These are phyloP conservation scores for Excoecaria cochinchinensis DNA, from an alignment of 345 rosid species.

Conservation along the genomic window DNA sequence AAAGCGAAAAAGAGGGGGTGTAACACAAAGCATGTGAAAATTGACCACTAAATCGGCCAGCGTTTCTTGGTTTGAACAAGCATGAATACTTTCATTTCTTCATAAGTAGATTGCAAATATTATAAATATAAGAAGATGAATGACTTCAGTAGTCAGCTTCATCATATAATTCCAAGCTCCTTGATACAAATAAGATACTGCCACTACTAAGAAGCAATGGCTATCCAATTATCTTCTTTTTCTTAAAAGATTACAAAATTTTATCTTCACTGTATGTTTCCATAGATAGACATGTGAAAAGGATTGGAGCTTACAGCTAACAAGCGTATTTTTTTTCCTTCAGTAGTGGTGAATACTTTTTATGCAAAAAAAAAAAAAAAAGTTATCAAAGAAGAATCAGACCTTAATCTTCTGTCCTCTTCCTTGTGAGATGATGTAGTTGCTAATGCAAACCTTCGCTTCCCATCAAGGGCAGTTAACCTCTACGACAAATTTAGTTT, in stretches of 20 bases:
- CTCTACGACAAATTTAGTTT: conserved; percentile 47
- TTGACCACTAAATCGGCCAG: background rate
- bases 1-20: background rate
- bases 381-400: conserved; percentile 17
- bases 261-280: background rate
- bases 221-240: background rate
- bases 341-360: background rate
- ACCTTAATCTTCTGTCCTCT: conserved; percentile 95
- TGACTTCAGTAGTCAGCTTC: background rate
- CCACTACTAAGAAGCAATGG: background rate
- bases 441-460: conserved; percentile 95
- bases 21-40: background rate
- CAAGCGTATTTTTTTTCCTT: background rate
- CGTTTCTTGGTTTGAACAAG: background rate
- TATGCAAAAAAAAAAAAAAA: background rate
- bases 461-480: conserved; percentile 96
- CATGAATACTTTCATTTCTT: background rate
- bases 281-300: background rate
- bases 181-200: background rate
- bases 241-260: background rate
- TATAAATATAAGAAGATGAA: background rate
- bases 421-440: conserved; percentile 86
- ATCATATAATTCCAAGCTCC: conserved; percentile 10
- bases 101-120: background rate
- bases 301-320: background rate